These are phyloP conservation scores for Talaromyces islandicus DNA, from an alignment of 2,329 filamentous ascomycete species.

Conservation along the genomic window DNA sequence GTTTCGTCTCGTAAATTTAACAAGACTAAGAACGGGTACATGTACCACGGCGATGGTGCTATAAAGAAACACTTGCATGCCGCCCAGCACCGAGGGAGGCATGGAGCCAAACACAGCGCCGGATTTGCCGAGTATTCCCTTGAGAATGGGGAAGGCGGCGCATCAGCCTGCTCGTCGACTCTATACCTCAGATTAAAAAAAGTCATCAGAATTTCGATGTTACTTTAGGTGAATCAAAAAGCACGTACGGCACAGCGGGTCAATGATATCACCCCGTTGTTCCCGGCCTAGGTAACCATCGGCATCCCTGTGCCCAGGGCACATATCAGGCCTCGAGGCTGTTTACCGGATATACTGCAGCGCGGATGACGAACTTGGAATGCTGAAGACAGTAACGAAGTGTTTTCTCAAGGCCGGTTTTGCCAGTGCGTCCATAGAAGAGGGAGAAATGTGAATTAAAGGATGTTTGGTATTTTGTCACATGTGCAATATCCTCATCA, in stretches of 20 bases:
- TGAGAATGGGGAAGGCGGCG: conserved; percentile 69
- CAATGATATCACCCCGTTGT: conserved; percentile 77
- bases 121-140: conserved; percentile 80
- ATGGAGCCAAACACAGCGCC: conserved; percentile 73
- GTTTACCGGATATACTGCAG: conserved; percentile 29
- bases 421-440: conserved; percentile 23
- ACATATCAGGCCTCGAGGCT: conserved; percentile 54
- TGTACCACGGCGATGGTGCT: conserved; percentile 70
- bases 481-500: not conserved
- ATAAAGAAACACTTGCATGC: conserved; percentile 78
- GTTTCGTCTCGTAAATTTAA: conserved; percentile 71
- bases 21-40: conserved; percentile 66
- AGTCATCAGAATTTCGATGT: not conserved
- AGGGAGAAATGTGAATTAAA: conserved; percentile 28
- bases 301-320: conserved; percentile 74
- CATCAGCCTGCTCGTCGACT: conserved; percentile 76
- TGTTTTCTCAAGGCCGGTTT: conserved; percentile 28
- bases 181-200: conserved; percentile 12
- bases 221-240: not conserved
- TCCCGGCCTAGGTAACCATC: conserved; percentile 75
- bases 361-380: conserved; percentile 29
- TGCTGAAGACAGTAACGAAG: conserved; percentile 33
- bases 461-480: conserved; percentile 23
- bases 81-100: conserved; percentile 59
- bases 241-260: conserved; percentile 61